These are phyloP conservation scores for Cystofilobasidium capitatum DNA, from an alignment of 768 basidiomycete genomes.

Conservation along the genomic window DNA sequence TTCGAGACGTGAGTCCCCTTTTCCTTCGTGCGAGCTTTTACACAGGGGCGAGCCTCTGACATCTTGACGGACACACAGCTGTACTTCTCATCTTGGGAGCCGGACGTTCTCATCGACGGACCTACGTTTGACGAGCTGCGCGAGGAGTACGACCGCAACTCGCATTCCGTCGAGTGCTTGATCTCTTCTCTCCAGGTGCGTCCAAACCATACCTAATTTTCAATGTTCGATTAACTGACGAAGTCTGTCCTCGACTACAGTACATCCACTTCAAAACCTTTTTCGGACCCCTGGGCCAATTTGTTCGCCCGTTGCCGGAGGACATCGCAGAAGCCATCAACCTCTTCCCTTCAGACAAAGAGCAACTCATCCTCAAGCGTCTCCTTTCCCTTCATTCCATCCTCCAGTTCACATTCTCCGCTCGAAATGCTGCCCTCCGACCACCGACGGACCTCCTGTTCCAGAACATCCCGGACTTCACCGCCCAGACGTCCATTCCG, in stretches of 20 bases:
- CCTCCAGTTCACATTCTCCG: not conserved
- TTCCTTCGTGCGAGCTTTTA: not conserved
- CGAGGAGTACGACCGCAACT: conserved; percentile 11
- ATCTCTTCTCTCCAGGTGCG: conserved; percentile 2
- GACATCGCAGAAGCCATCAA: not conserved
- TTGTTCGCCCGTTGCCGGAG: not conserved
- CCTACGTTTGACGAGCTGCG: conserved; percentile 24
- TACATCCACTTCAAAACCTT: conserved; percentile 22
- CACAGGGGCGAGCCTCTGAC: not conserved
- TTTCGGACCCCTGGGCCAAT: conserved; percentile 5
- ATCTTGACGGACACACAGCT: not conserved
- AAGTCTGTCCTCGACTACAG: not conserved
- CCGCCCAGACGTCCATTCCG: not conserved
- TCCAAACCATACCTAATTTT: not conserved
- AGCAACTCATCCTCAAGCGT: not conserved
- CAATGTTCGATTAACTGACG: not conserved
- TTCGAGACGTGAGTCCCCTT: not conserved
- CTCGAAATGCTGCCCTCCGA: not conserved
- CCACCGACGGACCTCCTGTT: not conserved
- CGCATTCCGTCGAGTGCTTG: conserved; percentile 6
- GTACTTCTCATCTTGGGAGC: not conserved
- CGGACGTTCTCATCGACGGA: conserved; percentile 12
- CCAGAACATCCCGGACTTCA: not conserved
- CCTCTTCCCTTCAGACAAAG: not conserved
- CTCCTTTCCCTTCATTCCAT: conserved; percentile 16